Base-by-base conservation (phyloP, 768 basidiomycete genomes). In the Lactarius psammicola region DNA sequence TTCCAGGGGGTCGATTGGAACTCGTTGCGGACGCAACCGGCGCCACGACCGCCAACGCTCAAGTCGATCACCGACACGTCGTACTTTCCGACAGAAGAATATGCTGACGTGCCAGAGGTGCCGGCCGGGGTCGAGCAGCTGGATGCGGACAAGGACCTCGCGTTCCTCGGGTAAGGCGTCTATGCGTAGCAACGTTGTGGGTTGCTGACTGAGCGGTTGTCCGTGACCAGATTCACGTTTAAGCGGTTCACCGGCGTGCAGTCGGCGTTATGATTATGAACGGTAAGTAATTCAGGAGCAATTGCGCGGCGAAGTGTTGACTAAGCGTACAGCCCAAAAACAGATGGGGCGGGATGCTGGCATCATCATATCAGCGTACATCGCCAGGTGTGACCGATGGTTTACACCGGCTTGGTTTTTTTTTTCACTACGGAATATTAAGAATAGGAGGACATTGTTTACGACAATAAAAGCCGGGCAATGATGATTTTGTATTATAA, bases 1-100 rank as follows among this genome's bases (percentile, higher is more conserved):
- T 96, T 95, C 76, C 89, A 90, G 71, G 97, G 95, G 33, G 97
- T 98, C 51, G 94, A 95, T 74, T 99, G 96, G 97, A 79, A 83
- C 18, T 80, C 82, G 20, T 90, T 98, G 72, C 87, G 94, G 34
- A 82, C 84, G 42, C 95, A 98, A 67, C 94, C 95, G 72, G 86
- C 95, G 3, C 97, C 96, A 9, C 98, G 98, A 75, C 88, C 98
- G 23, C 96, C 97, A 36, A 90, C 93, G 65, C 82, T 98, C 53
- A 85, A 89, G 53, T 95, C 92, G 9, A 90, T 95, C 72, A 95
- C 94, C 46, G 95, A 98, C 71, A 97, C 95, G 2, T 95, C 94
- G 42, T 97, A 97, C 79, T 97, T 97, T 84, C 95, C 95, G 2
- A 95, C 91, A 2, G 94, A 97, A 67, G 94, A 96, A 71, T 82